Base-by-base conservation (phyloP, 73 alveolate genomes). In the Paramecium caudatum region DNA sequence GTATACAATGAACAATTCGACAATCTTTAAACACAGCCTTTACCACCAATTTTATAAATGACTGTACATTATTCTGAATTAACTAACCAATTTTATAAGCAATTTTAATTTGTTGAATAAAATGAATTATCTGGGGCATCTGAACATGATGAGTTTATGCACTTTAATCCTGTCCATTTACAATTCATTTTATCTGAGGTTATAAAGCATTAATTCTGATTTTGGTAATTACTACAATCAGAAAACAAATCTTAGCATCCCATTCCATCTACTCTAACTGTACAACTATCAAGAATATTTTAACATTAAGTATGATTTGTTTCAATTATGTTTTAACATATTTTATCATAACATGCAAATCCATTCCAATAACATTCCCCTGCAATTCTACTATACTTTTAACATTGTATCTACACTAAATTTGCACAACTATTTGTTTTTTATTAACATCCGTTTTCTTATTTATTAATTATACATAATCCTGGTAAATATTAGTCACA, bases 361-460 rank as follows among this genome's bases (percentile, higher is more conserved):
- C 49, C 82, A 63, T n/a, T 63, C 78, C 78, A 50, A 50, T 5
- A 50, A 21, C 78, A 50, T 13, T 46, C 61, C 2, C 61, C 61
- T 13, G 10, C 16, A 13, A 2, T 46, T 46, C 15, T 46, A 3
- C 27, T 13, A 3, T 9, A 5, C 9, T 6, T 6, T 39, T 46
- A 46, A 46, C 61, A 46, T 13, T 46, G 10, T 46, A 13, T 13
- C 2, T 46, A 46, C 10, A 46, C 61, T 46, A 46, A 46, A 46
- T 46, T 5, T 46, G 4, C 2, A 46, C 61, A 46, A 6, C 61
- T 46, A 13, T 16, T 3, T 3, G 3, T 3, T 6, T 6, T 46
- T 2, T 3, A 3, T 21, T 13, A 13, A 46, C 61, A 46, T 46
- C 61, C 61, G 15, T 46, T 21, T 1, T 2, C 10, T 13, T 46